Evolutionary conservation across 2,329 filamentous ascomycete genomes (phyloP).

Genomic region (Rhynchosporium secalis): DNA sequence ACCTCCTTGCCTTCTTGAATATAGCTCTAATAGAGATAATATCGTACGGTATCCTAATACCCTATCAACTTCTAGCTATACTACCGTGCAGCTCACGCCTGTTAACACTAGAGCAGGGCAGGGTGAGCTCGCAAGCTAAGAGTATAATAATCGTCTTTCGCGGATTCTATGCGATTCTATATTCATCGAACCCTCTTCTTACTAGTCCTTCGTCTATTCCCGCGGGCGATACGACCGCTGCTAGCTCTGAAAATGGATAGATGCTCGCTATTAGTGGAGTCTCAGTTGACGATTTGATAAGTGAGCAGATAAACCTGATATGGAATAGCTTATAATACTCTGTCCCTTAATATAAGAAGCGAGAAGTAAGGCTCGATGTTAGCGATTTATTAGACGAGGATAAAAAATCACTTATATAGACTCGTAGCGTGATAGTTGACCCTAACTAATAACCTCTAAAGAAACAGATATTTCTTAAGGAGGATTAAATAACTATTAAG

Average conservation of each 20-base stretch:
- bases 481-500: constrained; percentile 69
- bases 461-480: constrained; percentile 82
- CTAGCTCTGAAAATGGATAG: constrained; percentile 50
- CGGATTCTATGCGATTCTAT: too few species aligned
- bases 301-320: constrained; percentile 36
- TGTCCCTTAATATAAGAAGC: constrained; percentile 46
- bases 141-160: too few species aligned
- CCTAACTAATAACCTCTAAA: constrained; percentile 46
- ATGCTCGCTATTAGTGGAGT: constrained; percentile 53
- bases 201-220: constrained; percentile 44
- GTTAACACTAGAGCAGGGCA: too few species aligned
- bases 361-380: constrained; percentile 64
- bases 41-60: too few species aligned
- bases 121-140: too few species aligned
- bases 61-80: too few species aligned
- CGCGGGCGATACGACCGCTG: constrained; percentile 53
- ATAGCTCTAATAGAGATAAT: too few species aligned
- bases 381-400: constrained; percentile 83
- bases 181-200: constrained; percentile 49
- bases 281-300: constrained; percentile 40
- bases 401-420: constrained; percentile 65
- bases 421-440: constrained; percentile 57
- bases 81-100: too few species aligned
- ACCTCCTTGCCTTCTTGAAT: too few species aligned
- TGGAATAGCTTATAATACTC: constrained; percentile 28